phyloP scores from a whole-genome alignment of 345 rosid species.

The Ceriops tagal region DNA sequence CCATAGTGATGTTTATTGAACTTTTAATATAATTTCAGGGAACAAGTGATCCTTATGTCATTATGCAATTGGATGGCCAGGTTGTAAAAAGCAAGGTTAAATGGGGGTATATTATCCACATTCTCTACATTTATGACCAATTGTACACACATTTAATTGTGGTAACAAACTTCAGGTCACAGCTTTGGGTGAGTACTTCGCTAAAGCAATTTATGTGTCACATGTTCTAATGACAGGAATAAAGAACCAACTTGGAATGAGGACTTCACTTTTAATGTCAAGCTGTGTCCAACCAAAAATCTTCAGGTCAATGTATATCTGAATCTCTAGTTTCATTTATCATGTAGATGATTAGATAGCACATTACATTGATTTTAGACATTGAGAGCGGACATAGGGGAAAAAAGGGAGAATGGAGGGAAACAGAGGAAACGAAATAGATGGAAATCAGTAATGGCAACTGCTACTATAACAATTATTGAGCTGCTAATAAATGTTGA shows the following conservation, averaged over 20 bases:
- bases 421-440: no score
- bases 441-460: no score
- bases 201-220: background rate
- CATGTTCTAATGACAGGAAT: slow-evolving; percentile 45
- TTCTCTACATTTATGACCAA: no score
- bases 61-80: slow-evolving; percentile 87
- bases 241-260: slow-evolving; percentile 87
- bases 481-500: no score
- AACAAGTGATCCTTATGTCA: slow-evolving; percentile 80
- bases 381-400: no score
- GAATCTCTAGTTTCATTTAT: slow-evolving; percentile 3
- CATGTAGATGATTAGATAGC: background rate
- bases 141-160: no score
- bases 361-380: no score
- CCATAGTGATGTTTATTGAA: background rate
- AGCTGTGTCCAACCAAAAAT: slow-evolving; percentile 47
- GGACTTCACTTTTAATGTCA: slow-evolving; percentile 64
- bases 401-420: no score
- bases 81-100: slow-evolving; percentile 72
- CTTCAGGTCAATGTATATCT: slow-evolving; percentile 56
- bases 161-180: no score
- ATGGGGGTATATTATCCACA: slow-evolving; percentile 52
- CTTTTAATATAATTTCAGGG: slow-evolving; percentile 48
- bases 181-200: no score
- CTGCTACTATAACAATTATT: no score